Evolutionary conservation across 495 filamentous ascomycete species (phyloP).

Genomic region (Neurospora sp.): DNA sequence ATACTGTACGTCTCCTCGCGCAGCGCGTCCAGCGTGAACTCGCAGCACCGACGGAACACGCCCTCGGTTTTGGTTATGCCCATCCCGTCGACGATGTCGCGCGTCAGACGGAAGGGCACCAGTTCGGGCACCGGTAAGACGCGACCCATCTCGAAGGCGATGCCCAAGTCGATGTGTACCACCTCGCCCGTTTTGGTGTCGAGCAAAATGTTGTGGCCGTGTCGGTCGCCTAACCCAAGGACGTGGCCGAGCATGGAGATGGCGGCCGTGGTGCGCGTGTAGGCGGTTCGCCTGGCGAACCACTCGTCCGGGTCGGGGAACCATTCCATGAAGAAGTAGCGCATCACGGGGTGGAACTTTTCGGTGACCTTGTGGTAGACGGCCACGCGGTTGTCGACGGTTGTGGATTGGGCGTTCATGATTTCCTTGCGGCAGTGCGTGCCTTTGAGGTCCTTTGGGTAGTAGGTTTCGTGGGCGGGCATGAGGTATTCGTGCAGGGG

Average conservation of each 20-base stretch:
- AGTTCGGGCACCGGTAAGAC: conserved; percentile 88
- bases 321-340: conserved; percentile 92
- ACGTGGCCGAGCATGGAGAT: conserved; percentile 93
- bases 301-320: conserved; percentile 93
- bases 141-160: conserved; percentile 93
- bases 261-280: conserved; percentile 84
- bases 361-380: conserved; percentile 65
- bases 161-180: conserved; percentile 91
- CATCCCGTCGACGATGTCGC: conserved; percentile 95
- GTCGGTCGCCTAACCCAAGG: conserved; percentile 88
- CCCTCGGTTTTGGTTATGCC: conserved; percentile 92
- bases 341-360: conserved; percentile 85
- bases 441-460: conserved; percentile 73
- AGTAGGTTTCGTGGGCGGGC: conserved; percentile 79
- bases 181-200: conserved; percentile 87
- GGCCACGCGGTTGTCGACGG: conserved; percentile 58
- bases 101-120: conserved; percentile 89
- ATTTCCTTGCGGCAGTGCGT: conserved; percentile 69
- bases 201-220: conserved; percentile 92
- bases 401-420: conserved; percentile 53
- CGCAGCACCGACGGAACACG: conserved; percentile 91
- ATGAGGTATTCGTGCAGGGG: conserved; percentile 83
- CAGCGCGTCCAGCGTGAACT: conserved; percentile 90
- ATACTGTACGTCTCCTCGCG: conserved; percentile 89
- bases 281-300: conserved; percentile 78